Conservation (phyloP, 352 stramenopile species). For the Thalassiosira gravida region DNA sequence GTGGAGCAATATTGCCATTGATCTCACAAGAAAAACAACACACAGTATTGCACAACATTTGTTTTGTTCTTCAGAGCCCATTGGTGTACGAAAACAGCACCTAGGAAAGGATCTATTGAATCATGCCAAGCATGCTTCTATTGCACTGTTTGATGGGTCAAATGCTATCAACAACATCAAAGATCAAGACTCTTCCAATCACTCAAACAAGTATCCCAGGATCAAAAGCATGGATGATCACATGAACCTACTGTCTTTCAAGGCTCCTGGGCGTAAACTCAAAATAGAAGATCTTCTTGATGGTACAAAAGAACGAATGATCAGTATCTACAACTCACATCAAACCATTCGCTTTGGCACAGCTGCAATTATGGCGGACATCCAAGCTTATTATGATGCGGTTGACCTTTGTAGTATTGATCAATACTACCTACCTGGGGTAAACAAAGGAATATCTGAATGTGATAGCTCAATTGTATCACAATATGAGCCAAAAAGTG, state of each 20-base stretch:
- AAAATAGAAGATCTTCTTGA: constrained; percentile 5
- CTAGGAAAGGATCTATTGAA: constrained; percentile 32
- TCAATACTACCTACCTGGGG: not conserved
- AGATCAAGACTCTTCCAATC: not conserved
- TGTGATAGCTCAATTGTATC: constrained; percentile 27
- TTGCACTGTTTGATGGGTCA: constrained; percentile 19
- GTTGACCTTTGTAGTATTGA: constrained; percentile 33
- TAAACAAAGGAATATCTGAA: constrained; percentile 7
- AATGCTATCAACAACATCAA: constrained; percentile 22
- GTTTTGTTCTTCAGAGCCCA: not conserved
- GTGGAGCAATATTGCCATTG: constrained; percentile 61
- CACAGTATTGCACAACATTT: constrained; percentile 20
- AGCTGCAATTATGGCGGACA: constrained; percentile 40
- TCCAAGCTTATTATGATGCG: constrained; percentile 57
- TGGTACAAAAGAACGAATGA: constrained; percentile 7
- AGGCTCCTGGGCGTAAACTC: constrained; percentile 11
- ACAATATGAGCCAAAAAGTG: constrained; percentile 6
- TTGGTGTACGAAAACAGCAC: not conserved
- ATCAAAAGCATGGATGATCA: constrained; percentile 24
- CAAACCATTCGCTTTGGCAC: constrained; percentile 16
- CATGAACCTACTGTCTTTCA: constrained; percentile 30
- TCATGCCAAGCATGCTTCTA: constrained; percentile 21
- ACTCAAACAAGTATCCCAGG: constrained; percentile 4
- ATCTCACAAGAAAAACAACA: constrained; percentile 31
- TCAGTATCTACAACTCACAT: constrained; percentile 21